Evolutionary conservation across 164 flowering plant species (phyloP), one percentile per base, ranked within the genome.

Genomic region (Platanus orientalis): DNA sequence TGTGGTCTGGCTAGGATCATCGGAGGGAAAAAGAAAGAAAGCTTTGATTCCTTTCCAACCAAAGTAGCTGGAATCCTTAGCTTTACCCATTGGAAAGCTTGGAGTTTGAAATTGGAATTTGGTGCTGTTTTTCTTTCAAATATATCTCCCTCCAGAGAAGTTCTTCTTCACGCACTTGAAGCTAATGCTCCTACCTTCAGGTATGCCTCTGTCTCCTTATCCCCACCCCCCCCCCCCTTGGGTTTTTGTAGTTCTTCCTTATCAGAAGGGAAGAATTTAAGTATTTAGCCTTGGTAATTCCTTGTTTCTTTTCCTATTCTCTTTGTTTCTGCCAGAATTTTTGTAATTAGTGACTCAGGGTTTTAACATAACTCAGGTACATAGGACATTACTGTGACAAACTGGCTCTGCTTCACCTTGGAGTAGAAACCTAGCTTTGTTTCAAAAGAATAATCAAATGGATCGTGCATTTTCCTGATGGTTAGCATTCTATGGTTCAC

Each of bases 41-140:
- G 44, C 24, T 58, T 64, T 69, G 75, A 69, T 71, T 60, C 76
- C 71, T 74, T 77, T 59, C 66, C 71, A 60, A 61, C 49, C 26
- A 60, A 54, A 44, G 36, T 65, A 71, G 69, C 64, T 54, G n/a
- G 36, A 26, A 32, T 13, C 62, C 75, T 69, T 76, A 24, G 54
- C 45, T 63, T 63, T 27, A 69, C 65, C 65, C 73, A 44, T 13
- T 63, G 51, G 61, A 57, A 62, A 62, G 32, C 63, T 59, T 66
- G 60, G 25, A 64, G 44, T 42, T 51, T 52, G 56, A 51, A 21
- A 40, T 65, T 52, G 65, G 65, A 63, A 65, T 50, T 30, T 58
- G 23, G 34, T 25, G 6, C 24, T 45, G 19, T 36, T 23, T 54
- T 45, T 36, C 34, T 13, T 62, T 62, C 19, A 11, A 36, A 57